Evolutionary conservation across 2,329 filamentous ascomycete species (phyloP), one percentile per base, ranked within the genome.

Genomic region (Exutisphaerella laricina): DNA sequence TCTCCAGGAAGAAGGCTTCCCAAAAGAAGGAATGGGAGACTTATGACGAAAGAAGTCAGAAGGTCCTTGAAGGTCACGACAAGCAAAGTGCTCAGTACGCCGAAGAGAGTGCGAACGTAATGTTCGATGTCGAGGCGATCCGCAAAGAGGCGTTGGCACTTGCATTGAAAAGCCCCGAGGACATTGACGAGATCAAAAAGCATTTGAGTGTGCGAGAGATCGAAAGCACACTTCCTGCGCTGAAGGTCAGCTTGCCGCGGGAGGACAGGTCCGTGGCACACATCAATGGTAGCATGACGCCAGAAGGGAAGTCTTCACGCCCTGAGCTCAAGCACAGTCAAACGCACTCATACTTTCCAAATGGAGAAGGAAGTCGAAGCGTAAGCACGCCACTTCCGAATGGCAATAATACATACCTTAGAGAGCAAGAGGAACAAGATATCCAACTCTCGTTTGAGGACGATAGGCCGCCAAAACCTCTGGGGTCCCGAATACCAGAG

Each of bases 61-160:
- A 54, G 31, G 58, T 56, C 4, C 58, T 61, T 16, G 48, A 62
- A 18, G 60, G 59, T 17, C 63, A 64, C 29, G 69, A 68, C 6
- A 72, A 76, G 42, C 72, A 56, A 29, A 52, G 72, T 12, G 71
- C 70, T 47, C 45, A 39, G 32, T 31, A 45, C 21, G 36, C 41
- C 6, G 47, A 31, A 58, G 52, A 57, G 5, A 62, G 66, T 12
- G 63, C 64, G 14, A 70, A 71, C 23, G 84, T 97, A 6, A 73
- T 98, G 33, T 98, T 98, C 58, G 92, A 98, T 58, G 80, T 98
- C 34, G 92, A 98, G 57, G 92, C 92, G 9, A 97, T 98, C 52
- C 78, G 87, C 36, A 61, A 56, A 20, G 71, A 74, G 53, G 69
- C 70, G 10, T 82, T 87, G 7, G 86, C 94, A 58, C 71, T 98